A percentile compares a stretch with the other conserved stretches of the same genome.
phyloP scores from a whole-genome alignment of 768 basidiomycete species.

The Guyanaporus albipodus region DNA sequence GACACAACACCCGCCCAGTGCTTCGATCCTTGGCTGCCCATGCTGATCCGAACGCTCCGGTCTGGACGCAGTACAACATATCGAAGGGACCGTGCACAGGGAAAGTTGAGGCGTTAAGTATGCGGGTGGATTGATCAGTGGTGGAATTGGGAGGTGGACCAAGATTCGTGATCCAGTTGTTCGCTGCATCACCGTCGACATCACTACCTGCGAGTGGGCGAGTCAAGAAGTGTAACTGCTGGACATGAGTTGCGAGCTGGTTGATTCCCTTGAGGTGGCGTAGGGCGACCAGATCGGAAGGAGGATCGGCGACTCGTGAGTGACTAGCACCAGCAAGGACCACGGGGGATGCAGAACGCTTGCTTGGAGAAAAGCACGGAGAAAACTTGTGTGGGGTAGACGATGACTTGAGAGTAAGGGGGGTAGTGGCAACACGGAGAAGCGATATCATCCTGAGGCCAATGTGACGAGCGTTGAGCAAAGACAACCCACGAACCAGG shows the following conservation, averaged over 20 bases:
- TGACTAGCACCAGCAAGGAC: conserved; percentile 1
- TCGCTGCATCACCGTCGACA: not conserved
- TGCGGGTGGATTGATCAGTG: not conserved
- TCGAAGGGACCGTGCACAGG: conserved; percentile 28
- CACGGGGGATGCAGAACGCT: not conserved
- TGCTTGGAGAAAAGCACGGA: conserved; percentile 1
- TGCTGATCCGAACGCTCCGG: conserved; percentile 19
- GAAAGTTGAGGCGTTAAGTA: conserved; percentile 7
- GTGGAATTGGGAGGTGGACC: not conserved
- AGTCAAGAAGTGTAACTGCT: not conserved
- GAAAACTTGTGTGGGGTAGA: not conserved
- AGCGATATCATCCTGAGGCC: conserved; percentile 11
- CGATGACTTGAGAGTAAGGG: conserved; percentile 5
- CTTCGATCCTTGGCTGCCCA: conserved; percentile 22
- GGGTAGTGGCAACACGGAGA: not conserved
- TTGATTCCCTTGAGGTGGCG: not conserved
- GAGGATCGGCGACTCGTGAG: not conserved
- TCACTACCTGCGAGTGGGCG: not conserved
- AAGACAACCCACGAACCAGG: not conserved
- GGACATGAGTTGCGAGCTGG: not conserved
- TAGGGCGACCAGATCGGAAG: not conserved
- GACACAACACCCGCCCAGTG: conserved; percentile 36
- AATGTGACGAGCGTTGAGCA: not conserved
- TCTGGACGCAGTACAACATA: conserved; percentile 14
- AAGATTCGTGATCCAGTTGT: not conserved